Percentiles rank a stretch among this genome's conserved stretches.
Conservation (phyloP, 2,329 filamentous ascomycete species). For the Hypoxylon sp. region DNA sequence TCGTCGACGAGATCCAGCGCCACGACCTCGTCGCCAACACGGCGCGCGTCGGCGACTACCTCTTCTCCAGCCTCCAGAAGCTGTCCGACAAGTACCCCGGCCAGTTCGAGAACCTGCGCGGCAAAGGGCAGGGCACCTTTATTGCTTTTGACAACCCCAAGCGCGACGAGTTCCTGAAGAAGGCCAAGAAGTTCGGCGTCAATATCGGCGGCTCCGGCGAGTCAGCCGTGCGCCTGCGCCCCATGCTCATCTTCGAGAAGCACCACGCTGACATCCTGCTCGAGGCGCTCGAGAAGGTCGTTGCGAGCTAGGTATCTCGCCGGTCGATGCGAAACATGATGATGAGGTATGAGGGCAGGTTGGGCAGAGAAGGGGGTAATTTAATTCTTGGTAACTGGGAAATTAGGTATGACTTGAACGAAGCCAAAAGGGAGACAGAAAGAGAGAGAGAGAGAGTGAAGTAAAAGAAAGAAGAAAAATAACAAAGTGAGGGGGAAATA, state of each 20-base stretch:
- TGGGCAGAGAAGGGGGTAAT: not conserved
- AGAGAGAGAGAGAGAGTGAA: not conserved
- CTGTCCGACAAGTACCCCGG: slow-evolving; percentile 78
- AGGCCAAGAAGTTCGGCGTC: slow-evolving; percentile 82
- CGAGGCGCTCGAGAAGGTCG: slow-evolving; percentile 80
- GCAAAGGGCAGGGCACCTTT: slow-evolving; percentile 90
- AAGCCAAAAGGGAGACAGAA: no score
- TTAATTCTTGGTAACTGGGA: not conserved
- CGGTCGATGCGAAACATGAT: slow-evolving; percentile 15
- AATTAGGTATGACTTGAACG: not conserved
- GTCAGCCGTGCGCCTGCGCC: slow-evolving; percentile 80
- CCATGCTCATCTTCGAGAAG: slow-evolving; percentile 94
- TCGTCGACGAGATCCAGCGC: slow-evolving; percentile 82
- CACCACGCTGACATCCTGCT: slow-evolving; percentile 89
- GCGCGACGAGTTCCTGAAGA: slow-evolving; percentile 81
- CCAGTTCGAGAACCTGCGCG: slow-evolving; percentile 85
- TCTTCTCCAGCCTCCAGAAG: slow-evolving; percentile 75
- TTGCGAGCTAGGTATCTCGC: slow-evolving; percentile 56
- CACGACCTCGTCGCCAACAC: slow-evolving; percentile 84
- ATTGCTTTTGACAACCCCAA: slow-evolving; percentile 89
- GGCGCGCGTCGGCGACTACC: slow-evolving; percentile 80
- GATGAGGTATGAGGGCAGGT: not conserved
- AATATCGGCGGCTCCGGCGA: slow-evolving; percentile 89
- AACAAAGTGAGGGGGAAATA: slow-evolving; percentile 3
- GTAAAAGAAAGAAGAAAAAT: not conserved